These are phyloP conservation scores for Harringtonia lauricola DNA, from an alignment of 2,329 filamentous ascomycete genomes.

Conservation along the genomic window DNA sequence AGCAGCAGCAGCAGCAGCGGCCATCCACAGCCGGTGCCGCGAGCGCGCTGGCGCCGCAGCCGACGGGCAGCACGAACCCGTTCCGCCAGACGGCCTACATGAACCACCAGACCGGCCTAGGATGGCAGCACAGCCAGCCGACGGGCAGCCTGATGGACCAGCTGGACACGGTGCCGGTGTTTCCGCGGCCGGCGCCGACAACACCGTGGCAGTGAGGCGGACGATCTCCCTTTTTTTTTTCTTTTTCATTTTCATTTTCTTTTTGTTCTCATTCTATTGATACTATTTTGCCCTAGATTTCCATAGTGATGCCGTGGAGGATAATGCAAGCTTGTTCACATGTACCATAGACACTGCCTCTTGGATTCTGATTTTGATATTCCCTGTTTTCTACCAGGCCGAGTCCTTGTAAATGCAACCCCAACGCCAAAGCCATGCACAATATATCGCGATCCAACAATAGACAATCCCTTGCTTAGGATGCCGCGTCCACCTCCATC, in stretches of 20 bases:
- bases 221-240: not conserved
- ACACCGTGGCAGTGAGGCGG: conserved; percentile 44
- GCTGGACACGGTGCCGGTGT: conserved; percentile 69
- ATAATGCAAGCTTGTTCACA: too few relatives aligned
- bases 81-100: conserved; percentile 88
- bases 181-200: conserved; percentile 65
- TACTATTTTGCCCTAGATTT: too few relatives aligned
- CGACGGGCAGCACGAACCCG: conserved; percentile 85
- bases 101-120: conserved; percentile 76
- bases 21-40: conserved; percentile 46
- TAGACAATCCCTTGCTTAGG: conserved; percentile 15
- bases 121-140: conserved; percentile 73
- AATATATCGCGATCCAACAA: not conserved
- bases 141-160: conserved; percentile 76
- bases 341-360: too few relatives aligned
- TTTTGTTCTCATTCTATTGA: not conserved
- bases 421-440: not conserved
- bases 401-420: too few relatives aligned
- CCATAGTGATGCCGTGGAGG: too few relatives aligned
- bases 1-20: conserved; percentile 29
- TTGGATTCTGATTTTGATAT: too few relatives aligned
- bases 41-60: conserved; percentile 59
- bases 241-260: not conserved
- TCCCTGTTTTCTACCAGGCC: too few relatives aligned
- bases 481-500: conserved; percentile 40